phyloP scores from a whole-genome alignment of 2,329 filamentous ascomycete species.

The Phyllosticta citrichinensis region DNA sequence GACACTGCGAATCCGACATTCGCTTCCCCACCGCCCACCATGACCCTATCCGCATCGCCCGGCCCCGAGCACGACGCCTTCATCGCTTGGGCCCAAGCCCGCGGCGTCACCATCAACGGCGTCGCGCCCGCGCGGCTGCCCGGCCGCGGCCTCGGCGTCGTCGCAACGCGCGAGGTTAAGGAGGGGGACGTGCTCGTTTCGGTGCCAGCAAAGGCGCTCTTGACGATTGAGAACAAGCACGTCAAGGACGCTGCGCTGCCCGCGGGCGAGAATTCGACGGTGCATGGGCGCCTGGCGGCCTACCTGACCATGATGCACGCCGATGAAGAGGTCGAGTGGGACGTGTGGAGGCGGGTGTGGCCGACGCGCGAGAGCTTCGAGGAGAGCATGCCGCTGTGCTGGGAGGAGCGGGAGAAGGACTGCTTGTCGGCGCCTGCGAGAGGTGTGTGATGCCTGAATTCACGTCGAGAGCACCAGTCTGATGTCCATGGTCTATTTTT shows the following conservation, averaged over 20 bases:
- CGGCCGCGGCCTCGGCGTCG: slow-evolving; percentile 67
- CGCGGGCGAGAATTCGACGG: slow-evolving; percentile 38
- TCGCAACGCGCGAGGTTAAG: slow-evolving; percentile 57
- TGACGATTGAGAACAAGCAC: slow-evolving; percentile 48
- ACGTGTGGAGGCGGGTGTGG: slow-evolving; percentile 56
- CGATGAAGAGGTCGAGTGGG: slow-evolving; percentile 1
- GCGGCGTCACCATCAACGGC: slow-evolving; percentile 57
- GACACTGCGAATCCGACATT: background rate
- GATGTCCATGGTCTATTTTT: background rate
- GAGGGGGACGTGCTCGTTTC: slow-evolving; percentile 52
- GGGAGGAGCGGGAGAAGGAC: slow-evolving; percentile 34
- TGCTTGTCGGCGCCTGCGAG: slow-evolving; percentile 28
- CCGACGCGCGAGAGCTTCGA: slow-evolving; percentile 53
- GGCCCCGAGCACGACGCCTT: slow-evolving; percentile 44
- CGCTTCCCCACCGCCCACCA: background rate
- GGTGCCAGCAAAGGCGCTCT: slow-evolving; percentile 54
- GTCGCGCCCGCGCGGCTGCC: slow-evolving; percentile 58
- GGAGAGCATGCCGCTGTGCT: slow-evolving; percentile 47
- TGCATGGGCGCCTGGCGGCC: slow-evolving; percentile 65
- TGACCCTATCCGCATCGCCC: slow-evolving; percentile 16
- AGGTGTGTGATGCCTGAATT: slow-evolving; percentile 13
- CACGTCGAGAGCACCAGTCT: background rate
- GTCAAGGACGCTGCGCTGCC: slow-evolving; percentile 43
- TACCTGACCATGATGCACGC: slow-evolving; percentile 45
- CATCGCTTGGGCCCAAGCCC: slow-evolving; percentile 54